These are phyloP conservation scores for Mycosphaerella sp. DNA, from an alignment of 2,329 filamentous ascomycete genomes.

Conservation along the genomic window DNA sequence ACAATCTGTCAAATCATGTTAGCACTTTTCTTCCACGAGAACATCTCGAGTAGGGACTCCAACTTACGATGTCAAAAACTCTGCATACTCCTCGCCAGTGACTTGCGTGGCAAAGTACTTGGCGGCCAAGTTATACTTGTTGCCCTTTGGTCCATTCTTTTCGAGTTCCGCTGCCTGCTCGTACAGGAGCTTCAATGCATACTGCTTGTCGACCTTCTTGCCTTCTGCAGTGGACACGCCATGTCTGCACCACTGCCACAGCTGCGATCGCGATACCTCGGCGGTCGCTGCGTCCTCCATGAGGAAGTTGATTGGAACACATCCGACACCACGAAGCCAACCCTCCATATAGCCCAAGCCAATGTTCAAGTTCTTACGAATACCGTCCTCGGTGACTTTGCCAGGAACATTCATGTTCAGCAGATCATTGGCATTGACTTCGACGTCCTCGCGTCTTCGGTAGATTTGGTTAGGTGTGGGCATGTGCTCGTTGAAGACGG, in stretches of 20 bases:
- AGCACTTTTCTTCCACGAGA: conserved; percentile 17
- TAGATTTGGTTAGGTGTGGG: conserved; percentile 96
- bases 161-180: conserved; percentile 75
- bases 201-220: conserved; percentile 87
- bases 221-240: conserved; percentile 73
- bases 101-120: conserved; percentile 92
- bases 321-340: conserved; percentile 90
- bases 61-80: conserved; percentile 81
- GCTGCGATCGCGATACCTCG: conserved; percentile 86
- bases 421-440: conserved; percentile 78
- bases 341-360: conserved; percentile 98
- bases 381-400: conserved; percentile 84
- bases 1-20: conserved; percentile 48
- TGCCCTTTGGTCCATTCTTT: conserved; percentile 70
- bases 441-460: conserved; percentile 80
- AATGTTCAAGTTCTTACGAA: conserved; percentile 96
- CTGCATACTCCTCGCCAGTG: conserved; percentile 94
- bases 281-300: conserved; percentile 99
- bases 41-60: neutral
- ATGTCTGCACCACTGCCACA: conserved; percentile 91
- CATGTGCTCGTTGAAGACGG: conserved; percentile 98
- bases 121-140: conserved; percentile 85
- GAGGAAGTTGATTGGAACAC: conserved; percentile 93
- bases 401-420: conserved; percentile 98
- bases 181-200: conserved; percentile 76